Percentiles rank a stretch among this genome's conserved stretches.
These are phyloP conservation scores for Ceratocystis alfenasii DNA, from an alignment of 2,329 filamentous ascomycete genomes.

Conservation along the genomic window DNA sequence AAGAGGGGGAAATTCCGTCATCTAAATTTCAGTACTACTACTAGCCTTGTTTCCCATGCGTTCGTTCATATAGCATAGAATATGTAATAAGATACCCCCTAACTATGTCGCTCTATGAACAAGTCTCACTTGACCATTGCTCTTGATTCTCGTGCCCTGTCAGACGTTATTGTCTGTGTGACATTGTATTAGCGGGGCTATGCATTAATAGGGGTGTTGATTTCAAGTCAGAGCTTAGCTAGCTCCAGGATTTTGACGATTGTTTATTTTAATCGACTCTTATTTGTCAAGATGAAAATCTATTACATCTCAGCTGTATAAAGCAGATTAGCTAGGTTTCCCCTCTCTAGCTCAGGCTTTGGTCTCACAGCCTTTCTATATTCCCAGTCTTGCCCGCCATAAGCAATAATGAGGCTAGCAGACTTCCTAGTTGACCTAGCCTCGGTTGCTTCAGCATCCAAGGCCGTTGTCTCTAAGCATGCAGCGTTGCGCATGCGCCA, in stretches of 20 bases:
- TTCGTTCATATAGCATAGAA: not conserved
- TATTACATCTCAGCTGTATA: not conserved
- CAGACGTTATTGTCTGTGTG: not conserved
- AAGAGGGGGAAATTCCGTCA: not conserved
- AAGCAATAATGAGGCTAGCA: slow-evolving; percentile 44
- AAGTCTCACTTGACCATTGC: no score
- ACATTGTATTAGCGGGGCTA: slow-evolving; percentile 4
- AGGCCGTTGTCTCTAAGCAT: slow-evolving; percentile 53
- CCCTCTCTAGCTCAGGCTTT: not conserved
- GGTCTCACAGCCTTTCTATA: not conserved
- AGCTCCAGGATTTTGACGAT: slow-evolving; percentile 4
- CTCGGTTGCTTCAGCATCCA: slow-evolving; percentile 56
- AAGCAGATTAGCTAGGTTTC: not conserved
- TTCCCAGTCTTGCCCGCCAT: not conserved
- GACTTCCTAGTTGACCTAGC: slow-evolving; percentile 57
- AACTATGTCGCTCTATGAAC: not conserved
- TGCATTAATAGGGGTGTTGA: not conserved
- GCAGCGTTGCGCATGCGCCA: slow-evolving; percentile 45
- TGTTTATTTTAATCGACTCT: not conserved
- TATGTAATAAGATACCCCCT: not conserved
- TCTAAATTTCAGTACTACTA: no score
- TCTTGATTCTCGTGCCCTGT: not conserved
- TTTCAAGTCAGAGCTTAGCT: not conserved
- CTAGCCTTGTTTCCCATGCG: not conserved
- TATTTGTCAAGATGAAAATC: not conserved